Base-by-base conservation (phyloP, 495 filamentous ascomycete species). In the Lasiosphaeria ovina region DNA sequence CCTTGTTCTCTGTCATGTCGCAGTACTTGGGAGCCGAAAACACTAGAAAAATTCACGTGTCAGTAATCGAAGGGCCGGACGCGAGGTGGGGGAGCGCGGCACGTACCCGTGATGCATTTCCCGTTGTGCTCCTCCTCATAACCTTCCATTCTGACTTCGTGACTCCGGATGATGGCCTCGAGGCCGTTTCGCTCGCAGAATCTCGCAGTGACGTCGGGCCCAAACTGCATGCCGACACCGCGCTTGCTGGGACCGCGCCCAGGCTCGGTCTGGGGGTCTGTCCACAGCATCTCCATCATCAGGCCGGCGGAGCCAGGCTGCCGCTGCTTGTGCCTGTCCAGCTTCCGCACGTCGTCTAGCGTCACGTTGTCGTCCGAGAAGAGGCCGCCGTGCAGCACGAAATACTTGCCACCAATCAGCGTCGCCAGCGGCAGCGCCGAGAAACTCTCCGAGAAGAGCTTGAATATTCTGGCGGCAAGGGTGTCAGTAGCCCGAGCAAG, bases 251-350 rank as follows among this genome's bases (percentile, higher is more conserved):
- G 95, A 8, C 92, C 91, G 55, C 94, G 85, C 33, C 94, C 94
- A 51, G 90, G 89, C 62, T 85, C 79, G 0, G 86, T 77, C 71
- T 98, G 94, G 11, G 94, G 94, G 69, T 99, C 94, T 0, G 94
- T 98, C 94, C 94, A 99, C 17, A 99, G 85, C 95, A 99, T 99
- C 74, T 99, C 94, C 94, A 99, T 98, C 94, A 99, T 99, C 66
- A 99, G 77, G 35, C 94, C 94, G 49, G 87, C 74, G 72, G 98
- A 94, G 31, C 95, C 95, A n/a, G 94, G 94, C 69, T 99, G 94
- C 34, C 90, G 83, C 77, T 98, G 95, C 72, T 83, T 86, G 75
- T 97, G 93, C 64, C 94, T 84, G 72, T 98, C 85, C 44, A 98
- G 80, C 75, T 93, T 95, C 53, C 95, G 82, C 66, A 99, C 91